A percentile compares a stretch with the other conserved stretches of the same genome.
These are phyloP conservation scores for Tolypocladium paradoxum DNA, from an alignment of 2,329 filamentous ascomycete genomes.

Conservation along the genomic window DNA sequence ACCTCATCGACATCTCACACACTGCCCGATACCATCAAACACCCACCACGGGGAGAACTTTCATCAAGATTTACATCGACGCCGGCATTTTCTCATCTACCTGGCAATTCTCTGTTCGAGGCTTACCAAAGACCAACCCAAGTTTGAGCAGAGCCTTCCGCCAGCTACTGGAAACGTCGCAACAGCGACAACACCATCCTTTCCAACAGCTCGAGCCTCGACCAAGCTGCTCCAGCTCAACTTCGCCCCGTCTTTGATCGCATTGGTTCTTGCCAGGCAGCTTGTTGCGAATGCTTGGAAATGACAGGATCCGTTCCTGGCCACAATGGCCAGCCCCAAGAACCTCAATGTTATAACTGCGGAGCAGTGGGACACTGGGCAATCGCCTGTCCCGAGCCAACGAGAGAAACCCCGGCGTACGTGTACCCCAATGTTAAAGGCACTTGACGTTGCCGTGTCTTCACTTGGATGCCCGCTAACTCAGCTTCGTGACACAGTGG, in stretches of 20 bases:
- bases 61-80: background rate
- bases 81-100: background rate
- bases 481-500: conserved; percentile 15
- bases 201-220: background rate
- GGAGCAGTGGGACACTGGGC: conserved; percentile 39
- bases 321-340: conserved; percentile 19
- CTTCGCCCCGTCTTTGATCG: background rate
- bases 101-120: background rate
- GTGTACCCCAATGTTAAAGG: background rate
- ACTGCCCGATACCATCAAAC: background rate
- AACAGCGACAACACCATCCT: background rate
- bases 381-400: conserved; percentile 41
- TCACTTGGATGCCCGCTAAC: conserved; percentile 1
- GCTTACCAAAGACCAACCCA: background rate
- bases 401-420: conserved; percentile 36
- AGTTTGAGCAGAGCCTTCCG: background rate
- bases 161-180: background rate
- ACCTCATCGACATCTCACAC: background rate
- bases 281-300: conserved; percentile 2
- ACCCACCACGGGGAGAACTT: background rate
- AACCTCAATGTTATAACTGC: conserved; percentile 43
- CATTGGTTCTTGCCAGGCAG: background rate
- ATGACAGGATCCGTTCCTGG: conserved; percentile 20
- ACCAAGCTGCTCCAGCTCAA: background rate
- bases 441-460: background rate